Evolutionary conservation across 495 filamentous ascomycete genomes (phyloP), one percentile per base, ranked within the genome.

Genomic region (Aspergillus indologenus): DNA sequence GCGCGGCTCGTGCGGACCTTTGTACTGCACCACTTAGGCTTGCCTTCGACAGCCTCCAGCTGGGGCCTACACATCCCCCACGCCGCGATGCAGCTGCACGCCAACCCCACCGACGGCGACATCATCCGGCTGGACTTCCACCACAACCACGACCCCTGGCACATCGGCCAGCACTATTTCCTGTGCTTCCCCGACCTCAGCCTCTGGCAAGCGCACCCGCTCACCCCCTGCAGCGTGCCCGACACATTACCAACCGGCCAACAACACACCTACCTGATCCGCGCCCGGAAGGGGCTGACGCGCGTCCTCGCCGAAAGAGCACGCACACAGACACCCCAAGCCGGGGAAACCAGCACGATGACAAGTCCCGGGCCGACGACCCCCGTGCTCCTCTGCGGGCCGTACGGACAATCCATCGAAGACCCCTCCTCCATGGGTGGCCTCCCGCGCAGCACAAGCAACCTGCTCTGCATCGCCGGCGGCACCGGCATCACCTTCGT

Each of bases 151-250:
- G 72, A 74, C 17, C 59, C 80, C 0, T 88, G 85, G 85, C 70
- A 71, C 20, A 67, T 85, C 22, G 86, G 86, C 9, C 81, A 90
- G 65, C 87, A 89, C 58, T 90, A 84, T 66, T 87, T 83, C 58
- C 69, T 89, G 24, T 81, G 77, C 61, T 89, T 89, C 57, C 70
- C 83, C 0, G 74, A 79, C 21, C 68, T 80, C 2, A 85, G 77
- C 54, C 71, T 87, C 54, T 88, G 85, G 81, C 84, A 90, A 70
- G 81, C 81, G 0, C 87, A 90, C 63, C 86, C 87, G 0, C 87
- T 88, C 63, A 90, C 87, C 0, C 81, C 85, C 0, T 68, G 79
- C 23, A 81, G 73, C 31, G 60, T 80, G 1, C 85, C 85, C 0
- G 66, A 65, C 2, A 61, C 61, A 1, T 59, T 67, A 6, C 56